phyloP scores from a whole-genome alignment of 73 alveolate genomes.

The Urostyla sp. region DNA sequence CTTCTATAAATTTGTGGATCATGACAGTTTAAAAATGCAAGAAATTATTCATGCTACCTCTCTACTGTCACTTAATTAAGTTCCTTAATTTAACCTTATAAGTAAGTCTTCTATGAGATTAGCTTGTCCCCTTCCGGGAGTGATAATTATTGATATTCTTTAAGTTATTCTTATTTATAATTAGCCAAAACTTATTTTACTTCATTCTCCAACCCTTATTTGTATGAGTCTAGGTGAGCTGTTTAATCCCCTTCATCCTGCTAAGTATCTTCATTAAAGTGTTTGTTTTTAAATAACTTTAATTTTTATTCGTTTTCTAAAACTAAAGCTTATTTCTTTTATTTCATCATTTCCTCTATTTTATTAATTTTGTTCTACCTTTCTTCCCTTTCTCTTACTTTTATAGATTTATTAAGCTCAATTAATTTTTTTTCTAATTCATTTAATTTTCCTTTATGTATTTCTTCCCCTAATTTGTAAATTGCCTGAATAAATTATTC shows the following conservation, averaged over 20 bases:
- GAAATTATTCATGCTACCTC: too few relatives aligned
- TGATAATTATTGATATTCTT: constrained; percentile 21
- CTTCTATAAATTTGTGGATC: constrained; percentile 56
- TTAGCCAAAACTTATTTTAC: constrained; percentile 1
- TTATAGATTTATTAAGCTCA: neutral
- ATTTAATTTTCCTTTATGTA: constrained; percentile 17
- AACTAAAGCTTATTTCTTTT: neutral
- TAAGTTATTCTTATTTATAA: constrained; percentile 38
- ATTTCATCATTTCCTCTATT: constrained; percentile 7
- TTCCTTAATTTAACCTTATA: too few relatives aligned
- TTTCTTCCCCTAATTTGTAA: constrained; percentile 24
- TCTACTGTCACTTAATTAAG: too few relatives aligned
- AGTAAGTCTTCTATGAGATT: too few relatives aligned
- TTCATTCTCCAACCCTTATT: neutral
- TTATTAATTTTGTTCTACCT: neutral
- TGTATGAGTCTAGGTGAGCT: neutral
- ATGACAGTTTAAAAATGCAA: constrained; percentile 56
- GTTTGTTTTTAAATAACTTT: neutral
- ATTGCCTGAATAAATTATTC: constrained; percentile 46
- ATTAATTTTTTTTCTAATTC: neutral
- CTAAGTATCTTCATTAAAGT: neutral
- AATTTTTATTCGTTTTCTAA: too few relatives aligned
- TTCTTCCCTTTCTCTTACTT: neutral
- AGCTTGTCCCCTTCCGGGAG: too few relatives aligned
- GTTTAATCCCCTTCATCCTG: neutral